phyloP scores from a whole-genome alignment of 2,329 filamentous ascomycete species.

The Epichloe sp. region DNA sequence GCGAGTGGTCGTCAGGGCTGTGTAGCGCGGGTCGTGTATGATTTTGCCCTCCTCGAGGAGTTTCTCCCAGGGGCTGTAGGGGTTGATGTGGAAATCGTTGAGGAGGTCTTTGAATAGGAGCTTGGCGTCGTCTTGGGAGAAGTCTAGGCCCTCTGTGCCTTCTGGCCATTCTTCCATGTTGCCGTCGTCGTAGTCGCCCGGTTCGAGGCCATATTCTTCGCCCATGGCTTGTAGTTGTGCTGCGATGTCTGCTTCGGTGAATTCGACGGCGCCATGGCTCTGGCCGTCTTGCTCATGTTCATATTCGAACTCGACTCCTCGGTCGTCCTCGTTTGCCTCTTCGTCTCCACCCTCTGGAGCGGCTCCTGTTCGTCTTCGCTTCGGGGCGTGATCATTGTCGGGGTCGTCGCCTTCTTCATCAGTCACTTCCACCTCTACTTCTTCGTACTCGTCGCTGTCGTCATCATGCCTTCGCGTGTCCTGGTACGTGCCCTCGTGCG shows the following conservation, averaged over 20 bases:
- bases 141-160: conserved; percentile 53
- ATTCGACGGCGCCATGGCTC: conserved; percentile 51
- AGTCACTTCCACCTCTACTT: conserved; percentile 48
- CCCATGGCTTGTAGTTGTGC: conserved; percentile 86
- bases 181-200: conserved; percentile 61
- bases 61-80: conserved; percentile 86
- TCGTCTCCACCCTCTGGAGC: conserved; percentile 39
- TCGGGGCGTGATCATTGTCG: conserved; percentile 37
- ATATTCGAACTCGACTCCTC: conserved; percentile 14
- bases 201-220: conserved; percentile 66
- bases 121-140: conserved; percentile 64
- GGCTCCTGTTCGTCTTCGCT: conserved; percentile 42
- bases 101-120: conserved; percentile 77
- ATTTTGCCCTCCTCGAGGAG: conserved; percentile 71
- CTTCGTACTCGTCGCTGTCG: conserved; percentile 63
- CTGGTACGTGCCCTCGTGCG: conserved; percentile 7
- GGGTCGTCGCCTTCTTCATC: conserved; percentile 36
- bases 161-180: conserved; percentile 51
- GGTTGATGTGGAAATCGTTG: conserved; percentile 68
- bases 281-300: neutral
- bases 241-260: conserved; percentile 88
- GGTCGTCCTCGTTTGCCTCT: conserved; percentile 25
- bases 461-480: conserved; percentile 21
- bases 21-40: conserved; percentile 78
- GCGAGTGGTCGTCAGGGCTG: conserved; percentile 68